These are phyloP conservation scores for Juglanconis sp. DNA, from an alignment of 2,329 filamentous ascomycete genomes.

Conservation along the genomic window DNA sequence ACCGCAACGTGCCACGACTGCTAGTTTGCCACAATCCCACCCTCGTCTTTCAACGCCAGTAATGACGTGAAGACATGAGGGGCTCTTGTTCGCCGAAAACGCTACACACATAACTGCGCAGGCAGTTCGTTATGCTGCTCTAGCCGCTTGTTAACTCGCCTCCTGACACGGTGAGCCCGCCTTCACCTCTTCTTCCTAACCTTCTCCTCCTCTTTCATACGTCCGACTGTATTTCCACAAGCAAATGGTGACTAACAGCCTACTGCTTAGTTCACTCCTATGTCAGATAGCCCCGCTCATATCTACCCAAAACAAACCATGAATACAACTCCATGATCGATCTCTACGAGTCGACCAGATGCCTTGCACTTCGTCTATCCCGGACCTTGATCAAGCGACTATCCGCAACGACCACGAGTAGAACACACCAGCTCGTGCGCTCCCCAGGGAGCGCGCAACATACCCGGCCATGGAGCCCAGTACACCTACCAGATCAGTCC, in stretches of 20 bases:
- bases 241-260: not conserved
- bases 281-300: not conserved
- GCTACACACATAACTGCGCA: not conserved
- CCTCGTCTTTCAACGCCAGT: not conserved
- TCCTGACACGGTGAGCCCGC: not conserved
- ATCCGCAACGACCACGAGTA: not conserved
- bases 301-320: conserved; percentile 4
- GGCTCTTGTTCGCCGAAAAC: not conserved
- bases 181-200: not conserved
- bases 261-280: not conserved
- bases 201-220: not conserved
- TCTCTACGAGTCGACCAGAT: not conserved
- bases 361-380: conserved; percentile 1
- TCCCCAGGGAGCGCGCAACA: not conserved
- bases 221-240: not conserved
- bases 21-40: not conserved
- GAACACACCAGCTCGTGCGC: not conserved
- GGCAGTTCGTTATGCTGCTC: not conserved
- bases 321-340: conserved; percentile 3
- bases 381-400: conserved; percentile 1
- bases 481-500: conserved; percentile 19
- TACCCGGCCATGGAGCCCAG: conserved; percentile 13
- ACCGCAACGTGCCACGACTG: not conserved
- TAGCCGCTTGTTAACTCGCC: not conserved
- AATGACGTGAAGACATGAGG: not conserved